Evolutionary conservation across 2,329 filamentous ascomycete species (phyloP), one percentile per base, ranked within the genome.

Genomic region (Cladosporium sp.): DNA sequence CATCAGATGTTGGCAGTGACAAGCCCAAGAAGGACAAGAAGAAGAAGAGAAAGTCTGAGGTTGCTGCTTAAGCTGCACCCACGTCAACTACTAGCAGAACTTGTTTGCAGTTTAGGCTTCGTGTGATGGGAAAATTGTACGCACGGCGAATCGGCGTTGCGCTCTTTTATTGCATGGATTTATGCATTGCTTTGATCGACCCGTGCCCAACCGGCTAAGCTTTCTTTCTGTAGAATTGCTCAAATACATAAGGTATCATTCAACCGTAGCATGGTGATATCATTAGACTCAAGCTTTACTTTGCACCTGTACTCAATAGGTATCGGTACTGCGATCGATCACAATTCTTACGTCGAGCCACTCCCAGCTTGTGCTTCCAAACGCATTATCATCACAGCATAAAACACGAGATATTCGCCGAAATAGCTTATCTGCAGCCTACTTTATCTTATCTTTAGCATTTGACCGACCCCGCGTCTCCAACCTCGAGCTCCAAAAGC

Each of bases 1-100:
- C 50, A 14, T 52, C 42, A 3, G 51, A 55, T 50, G 57, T 25
- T 19, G 49, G 58, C 51, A 49, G 51, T 17, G 54, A 42, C 55
- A 61, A 56, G 59, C 40, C 56, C 28, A 60, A 68, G 60, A 66
- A 67, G 61, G 66, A 67, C 61, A 66, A 69, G 61, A 68, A 69
- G 65, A 70, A 69, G 64, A 72, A 66, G 65, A 68, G 67, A 59
- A 67, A 64, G 60, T 71, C 71, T 65, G 66, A 62, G 43, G 66
- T 66, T 19, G 63, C 60, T 52, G 65, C 56, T 51, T 58, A 36
- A 56, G 22, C 28, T 56, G 30, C 25, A 19, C 25, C 15, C 20
- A 47, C 9, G 14, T 11, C 20, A 39, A 22, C 38, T 2, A 37
- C 15, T 6, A 49, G 42, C 20, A 56, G n/a, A 34, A 56, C 38